These are phyloP conservation scores for Pleomassaria siparia DNA, from an alignment of 2,329 filamentous ascomycete genomes.

Conservation along the genomic window DNA sequence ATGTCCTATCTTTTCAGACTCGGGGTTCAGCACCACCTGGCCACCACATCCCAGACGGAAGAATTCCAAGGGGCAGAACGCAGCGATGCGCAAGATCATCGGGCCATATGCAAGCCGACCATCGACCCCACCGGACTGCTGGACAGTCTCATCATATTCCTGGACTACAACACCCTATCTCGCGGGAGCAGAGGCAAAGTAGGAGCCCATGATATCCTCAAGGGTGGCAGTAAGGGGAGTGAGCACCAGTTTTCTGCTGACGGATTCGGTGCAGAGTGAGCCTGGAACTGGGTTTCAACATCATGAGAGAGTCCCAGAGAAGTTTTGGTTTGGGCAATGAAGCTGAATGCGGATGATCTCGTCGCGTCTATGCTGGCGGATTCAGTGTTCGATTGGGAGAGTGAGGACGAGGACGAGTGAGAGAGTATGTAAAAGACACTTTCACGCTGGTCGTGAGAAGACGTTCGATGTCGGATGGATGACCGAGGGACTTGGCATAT, in stretches of 20 bases:
- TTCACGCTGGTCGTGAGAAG: too few species aligned
- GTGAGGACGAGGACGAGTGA: slow-evolving; percentile 19
- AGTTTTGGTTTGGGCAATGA: slow-evolving; percentile 5
- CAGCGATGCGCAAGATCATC: slow-evolving; percentile 15
- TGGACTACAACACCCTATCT: slow-evolving; percentile 4
- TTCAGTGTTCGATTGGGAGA: slow-evolving; percentile 26
- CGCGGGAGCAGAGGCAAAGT: not conserved
- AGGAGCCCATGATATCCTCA: slow-evolving; percentile 16
- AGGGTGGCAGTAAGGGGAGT: slow-evolving; percentile 17
- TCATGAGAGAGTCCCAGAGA: slow-evolving; percentile 1
- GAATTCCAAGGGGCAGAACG: slow-evolving; percentile 7
- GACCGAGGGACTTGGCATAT: too few species aligned
- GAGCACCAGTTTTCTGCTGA: slow-evolving; percentile 23
- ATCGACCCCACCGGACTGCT: slow-evolving; percentile 15
- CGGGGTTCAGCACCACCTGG: not conserved
- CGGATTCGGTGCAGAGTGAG: slow-evolving; percentile 12
- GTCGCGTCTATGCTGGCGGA: slow-evolving; percentile 17
- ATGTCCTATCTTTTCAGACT: not conserved
- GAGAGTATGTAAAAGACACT: too few species aligned
- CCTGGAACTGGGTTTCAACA: slow-evolving; percentile 8
- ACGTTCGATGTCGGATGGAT: too few species aligned
- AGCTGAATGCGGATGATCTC: slow-evolving; percentile 9
- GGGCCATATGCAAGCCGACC: slow-evolving; percentile 9
- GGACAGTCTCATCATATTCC: slow-evolving; percentile 16
- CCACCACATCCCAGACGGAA: slow-evolving; percentile 6